Evolutionary conservation across 768 basidiomycete species (phyloP), one percentile per base, ranked within the genome.

Genomic region (Russula dissimulans): DNA sequence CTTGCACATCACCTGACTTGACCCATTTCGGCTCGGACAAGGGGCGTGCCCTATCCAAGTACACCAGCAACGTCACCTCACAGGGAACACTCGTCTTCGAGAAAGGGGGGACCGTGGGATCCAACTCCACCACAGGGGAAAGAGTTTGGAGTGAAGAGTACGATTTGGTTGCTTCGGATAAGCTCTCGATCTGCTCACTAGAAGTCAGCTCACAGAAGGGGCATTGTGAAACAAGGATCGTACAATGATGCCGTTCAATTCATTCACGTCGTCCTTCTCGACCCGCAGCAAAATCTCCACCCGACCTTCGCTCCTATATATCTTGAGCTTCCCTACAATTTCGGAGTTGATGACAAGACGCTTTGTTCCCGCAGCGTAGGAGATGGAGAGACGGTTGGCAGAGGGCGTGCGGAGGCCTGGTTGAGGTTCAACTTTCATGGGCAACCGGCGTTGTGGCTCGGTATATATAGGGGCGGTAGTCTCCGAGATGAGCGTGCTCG

Each of bases 11-110:
- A 34, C 95, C 95, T 8, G 88, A 87, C 72, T 93, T 91, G 41
- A 93, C 92, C 97, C 95, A 99, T 71, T 92, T 89, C 7, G 97
- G 93, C 71, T 97, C 94, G 15, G 93, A 94, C 38, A 98, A 74
- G 0, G 97, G 97, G 59, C 89, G 84, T 36, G 81, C 83, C 58
- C 82, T 89, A 71, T 99, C 95, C 62, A 98, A 81, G 73, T 92
- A 81, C 26, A 89, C 85, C 10, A 81, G 68, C 48, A 97, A 75
- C n/a, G 79, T 82, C 18, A 89, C 69, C 32, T 80, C 79, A 26
- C 78, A 73, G 31, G 87, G 83, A 18, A 79, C 70, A 29, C 65
- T 65, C 8, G 75, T 75, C 67, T 80, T 82, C 52, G 78, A 77
- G 67, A 94, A 88, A 12, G 87, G 84, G 10, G 93, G 91, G 18